Conservation (phyloP, 2,329 filamentous ascomycete species). For the Curvularia verruculosa region DNA sequence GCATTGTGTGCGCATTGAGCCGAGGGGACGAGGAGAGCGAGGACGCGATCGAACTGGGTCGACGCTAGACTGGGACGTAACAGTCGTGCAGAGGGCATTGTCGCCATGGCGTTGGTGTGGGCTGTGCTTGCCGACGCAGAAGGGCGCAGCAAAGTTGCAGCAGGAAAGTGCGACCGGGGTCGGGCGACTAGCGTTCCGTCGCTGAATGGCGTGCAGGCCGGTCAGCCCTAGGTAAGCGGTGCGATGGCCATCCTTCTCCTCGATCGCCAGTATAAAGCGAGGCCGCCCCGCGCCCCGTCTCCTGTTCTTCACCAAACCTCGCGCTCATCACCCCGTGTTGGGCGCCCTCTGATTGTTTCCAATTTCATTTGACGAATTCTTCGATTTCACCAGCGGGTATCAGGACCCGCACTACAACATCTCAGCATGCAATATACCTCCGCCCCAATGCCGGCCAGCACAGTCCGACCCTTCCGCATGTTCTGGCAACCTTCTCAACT, state of each 20-base stretch:
- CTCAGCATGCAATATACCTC: constrained; percentile 39
- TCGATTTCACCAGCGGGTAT: constrained; percentile 46
- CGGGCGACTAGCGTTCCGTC: constrained; percentile 8
- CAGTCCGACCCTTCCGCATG: constrained; percentile 23
- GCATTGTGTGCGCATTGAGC: constrained; percentile 29
- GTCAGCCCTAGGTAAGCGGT: constrained; percentile 2
- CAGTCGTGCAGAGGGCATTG: constrained; percentile 36
- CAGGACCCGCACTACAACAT: constrained; percentile 43
- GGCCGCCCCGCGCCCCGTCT: constrained; percentile 21
- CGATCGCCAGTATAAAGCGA: constrained; percentile 26
- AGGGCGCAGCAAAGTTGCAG: constrained; percentile 25
- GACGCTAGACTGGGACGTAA: constrained; percentile 31
- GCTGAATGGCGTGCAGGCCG: neutral
- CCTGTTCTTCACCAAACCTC: constrained; percentile 31
- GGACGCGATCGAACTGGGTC: constrained; percentile 26
- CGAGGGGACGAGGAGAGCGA: constrained; percentile 38
- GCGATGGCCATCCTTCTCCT: neutral
- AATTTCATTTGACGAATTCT: constrained; percentile 48
- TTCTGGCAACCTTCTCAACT: constrained; percentile 40
- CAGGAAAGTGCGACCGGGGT: constrained; percentile 19
- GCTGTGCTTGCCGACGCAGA: constrained; percentile 21
- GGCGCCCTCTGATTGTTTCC: constrained; percentile 40
- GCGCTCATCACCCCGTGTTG: constrained; percentile 47
- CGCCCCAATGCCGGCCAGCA: constrained; percentile 26
- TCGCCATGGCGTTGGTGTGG: constrained; percentile 33